A percentile compares a stretch with the other conserved stretches of the same genome.
phyloP scores from a whole-genome alignment of 2,329 filamentous ascomycete species.

The Scedosporium dehoogii region DNA sequence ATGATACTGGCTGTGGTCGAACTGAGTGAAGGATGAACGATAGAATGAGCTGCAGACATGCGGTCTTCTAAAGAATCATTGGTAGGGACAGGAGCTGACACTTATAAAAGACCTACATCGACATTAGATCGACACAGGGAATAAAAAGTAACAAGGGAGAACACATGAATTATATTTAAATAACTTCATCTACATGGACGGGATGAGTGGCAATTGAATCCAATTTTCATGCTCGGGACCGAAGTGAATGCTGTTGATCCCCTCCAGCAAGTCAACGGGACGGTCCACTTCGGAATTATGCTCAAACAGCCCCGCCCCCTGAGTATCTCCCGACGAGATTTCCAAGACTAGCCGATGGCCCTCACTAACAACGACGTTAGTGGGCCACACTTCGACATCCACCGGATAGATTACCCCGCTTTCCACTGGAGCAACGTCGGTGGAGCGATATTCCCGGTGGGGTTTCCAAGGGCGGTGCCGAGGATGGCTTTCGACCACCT shows the following conservation, averaged over 20 bases:
- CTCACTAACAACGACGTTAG: constrained; percentile 39
- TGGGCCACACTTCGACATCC: constrained; percentile 57
- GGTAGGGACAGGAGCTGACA: background rate
- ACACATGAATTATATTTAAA: too few relatives aligned
- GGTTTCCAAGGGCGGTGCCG: constrained; percentile 44
- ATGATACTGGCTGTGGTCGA: too few relatives aligned
- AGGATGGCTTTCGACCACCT: constrained; percentile 37
- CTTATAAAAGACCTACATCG: background rate
- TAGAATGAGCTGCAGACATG: background rate
- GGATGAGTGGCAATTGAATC: background rate
- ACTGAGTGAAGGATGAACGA: background rate
- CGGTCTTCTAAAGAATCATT: background rate
- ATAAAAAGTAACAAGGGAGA: too few relatives aligned
- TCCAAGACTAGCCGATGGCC: constrained; percentile 46
- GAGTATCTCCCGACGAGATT: constrained; percentile 45
- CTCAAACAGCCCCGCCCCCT: constrained; percentile 46
- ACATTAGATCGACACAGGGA: too few relatives aligned
- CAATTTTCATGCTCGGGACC: background rate
- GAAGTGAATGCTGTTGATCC: background rate
- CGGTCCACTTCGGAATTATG: constrained; percentile 24
- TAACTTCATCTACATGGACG: background rate
- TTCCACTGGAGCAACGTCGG: constrained; percentile 43
- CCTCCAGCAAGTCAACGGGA: background rate
- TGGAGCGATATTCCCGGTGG: constrained; percentile 42
- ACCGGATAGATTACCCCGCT: constrained; percentile 45